phyloP scores from a whole-genome alignment of 2,329 filamentous ascomycete genomes.

The Cadophora gregata region DNA sequence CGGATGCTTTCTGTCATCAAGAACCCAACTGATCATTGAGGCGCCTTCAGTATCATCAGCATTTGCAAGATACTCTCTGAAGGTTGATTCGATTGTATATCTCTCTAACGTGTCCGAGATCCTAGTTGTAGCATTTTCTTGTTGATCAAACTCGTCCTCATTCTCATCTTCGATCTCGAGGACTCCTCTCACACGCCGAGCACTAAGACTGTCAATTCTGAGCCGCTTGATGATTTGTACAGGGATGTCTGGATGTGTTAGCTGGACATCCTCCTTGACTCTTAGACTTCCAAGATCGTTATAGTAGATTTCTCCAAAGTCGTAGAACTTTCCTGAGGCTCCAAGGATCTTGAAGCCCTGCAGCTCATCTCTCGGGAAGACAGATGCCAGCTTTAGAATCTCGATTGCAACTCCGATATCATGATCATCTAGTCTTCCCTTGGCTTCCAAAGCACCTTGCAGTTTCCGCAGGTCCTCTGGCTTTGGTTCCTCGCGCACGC shows the following conservation, averaged over 20 bases:
- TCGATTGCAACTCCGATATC: conserved; percentile 38
- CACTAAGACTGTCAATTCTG: conserved; percentile 33
- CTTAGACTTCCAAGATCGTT: conserved; percentile 26
- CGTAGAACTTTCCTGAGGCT: conserved; percentile 26
- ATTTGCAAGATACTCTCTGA: conserved; percentile 47
- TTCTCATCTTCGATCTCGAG: conserved; percentile 38
- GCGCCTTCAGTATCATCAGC: conserved; percentile 44
- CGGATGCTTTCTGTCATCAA: conserved; percentile 39
- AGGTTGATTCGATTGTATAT: conserved; percentile 44
- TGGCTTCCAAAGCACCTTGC: conserved; percentile 33
- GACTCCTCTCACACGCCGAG: conserved; percentile 31
- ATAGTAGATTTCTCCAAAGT: conserved; percentile 34
- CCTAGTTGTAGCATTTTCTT: conserved; percentile 40
- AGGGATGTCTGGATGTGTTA: conserved; percentile 37
- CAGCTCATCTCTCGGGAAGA: conserved; percentile 21
- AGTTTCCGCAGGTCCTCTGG: conserved; percentile 35
- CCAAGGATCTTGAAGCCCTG: conserved; percentile 36
- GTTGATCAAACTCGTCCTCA: conserved; percentile 45
- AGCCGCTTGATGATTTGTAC: conserved; percentile 23
- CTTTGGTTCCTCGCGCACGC: conserved; percentile 31
- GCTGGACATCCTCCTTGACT: conserved; percentile 24
- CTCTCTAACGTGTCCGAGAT: conserved; percentile 45
- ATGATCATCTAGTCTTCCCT: conserved; percentile 28
- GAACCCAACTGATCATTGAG: conserved; percentile 42
- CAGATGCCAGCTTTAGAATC: conserved; percentile 35